Conservation (phyloP, 768 basidiomycete species). For the Tephrocybe sp. region DNA sequence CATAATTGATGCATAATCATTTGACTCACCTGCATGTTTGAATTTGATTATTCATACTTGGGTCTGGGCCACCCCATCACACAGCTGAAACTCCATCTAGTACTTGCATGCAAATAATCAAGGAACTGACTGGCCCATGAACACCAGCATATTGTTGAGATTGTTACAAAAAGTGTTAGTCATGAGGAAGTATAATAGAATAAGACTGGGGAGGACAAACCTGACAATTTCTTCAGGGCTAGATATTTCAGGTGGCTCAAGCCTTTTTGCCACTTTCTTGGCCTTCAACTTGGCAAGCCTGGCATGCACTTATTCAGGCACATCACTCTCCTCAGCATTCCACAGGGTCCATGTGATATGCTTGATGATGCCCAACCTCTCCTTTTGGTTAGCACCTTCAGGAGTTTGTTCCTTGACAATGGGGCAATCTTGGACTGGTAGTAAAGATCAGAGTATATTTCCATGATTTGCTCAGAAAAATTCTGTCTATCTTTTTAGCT, state of each 20-base stretch:
- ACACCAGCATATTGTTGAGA: slow-evolving; percentile 2
- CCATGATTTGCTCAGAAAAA: not conserved
- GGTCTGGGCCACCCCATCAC: slow-evolving; percentile 8
- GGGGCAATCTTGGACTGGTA: not conserved
- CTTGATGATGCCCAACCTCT: not conserved
- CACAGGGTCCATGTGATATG: not conserved
- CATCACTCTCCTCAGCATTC: not conserved
- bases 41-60: not conserved
- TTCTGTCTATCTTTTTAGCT: not conserved
- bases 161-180: not conserved
- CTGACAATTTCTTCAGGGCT: not conserved
- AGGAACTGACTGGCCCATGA: not conserved
- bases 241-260: not conserved
- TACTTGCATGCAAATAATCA: not conserved
- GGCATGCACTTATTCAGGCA: not conserved
- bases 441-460: slow-evolving; percentile 8
- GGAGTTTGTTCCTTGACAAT: not conserved
- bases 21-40: not conserved
- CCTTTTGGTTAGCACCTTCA: not conserved
- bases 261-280: not conserved
- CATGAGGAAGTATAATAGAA: not conserved
- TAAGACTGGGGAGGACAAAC: not conserved
- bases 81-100: not conserved
- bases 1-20: no score
- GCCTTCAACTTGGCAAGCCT: not conserved